Evolutionary conservation across 768 basidiomycete species (phyloP).

Genomic region (Hericium erinaceus): DNA sequence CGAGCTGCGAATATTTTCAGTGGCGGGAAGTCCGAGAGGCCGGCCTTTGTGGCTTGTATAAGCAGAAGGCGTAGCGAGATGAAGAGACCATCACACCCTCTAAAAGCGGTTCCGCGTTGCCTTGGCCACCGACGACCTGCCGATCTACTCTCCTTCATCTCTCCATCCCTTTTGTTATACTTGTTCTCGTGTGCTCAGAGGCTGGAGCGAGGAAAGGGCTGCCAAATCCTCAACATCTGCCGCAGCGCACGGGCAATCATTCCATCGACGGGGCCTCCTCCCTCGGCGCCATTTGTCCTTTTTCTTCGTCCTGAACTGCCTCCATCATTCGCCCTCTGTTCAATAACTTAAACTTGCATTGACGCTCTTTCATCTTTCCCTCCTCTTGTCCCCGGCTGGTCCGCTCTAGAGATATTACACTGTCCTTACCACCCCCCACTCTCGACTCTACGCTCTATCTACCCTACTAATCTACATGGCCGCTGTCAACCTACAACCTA

Average conservation of each 20-base stretch:
- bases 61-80: constrained; percentile 10
- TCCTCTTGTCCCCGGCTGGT: constrained; percentile 41
- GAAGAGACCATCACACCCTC: constrained; percentile 2
- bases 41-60: constrained; percentile 5
- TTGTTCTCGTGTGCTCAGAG: constrained; percentile 1
- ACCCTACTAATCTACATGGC: constrained; percentile 16
- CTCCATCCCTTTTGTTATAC: constrained; percentile 7
- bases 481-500: constrained; percentile 17
- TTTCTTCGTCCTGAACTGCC: constrained; percentile 12
- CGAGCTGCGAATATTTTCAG: too few relatives aligned
- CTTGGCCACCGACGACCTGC: constrained; percentile 41
- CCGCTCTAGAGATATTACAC: constrained; percentile 27
- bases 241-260: constrained; percentile 1
- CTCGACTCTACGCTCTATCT: constrained; percentile 7
- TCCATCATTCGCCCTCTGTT: constrained; percentile 4
- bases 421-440: constrained; percentile 17
- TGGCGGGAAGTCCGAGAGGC: background rate
- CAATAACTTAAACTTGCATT: constrained; percentile 17
- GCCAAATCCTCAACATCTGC: constrained; percentile 14
- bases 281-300: constrained; percentile 16
- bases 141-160: constrained; percentile 11
- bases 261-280: constrained; percentile 7
- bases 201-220: constrained; percentile 5
- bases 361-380: constrained; percentile 2
- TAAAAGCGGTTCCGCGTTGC: constrained; percentile 26